Base-by-base conservation (phyloP, 805 yeast genomes). In the Ogataea philodendri region DNA sequence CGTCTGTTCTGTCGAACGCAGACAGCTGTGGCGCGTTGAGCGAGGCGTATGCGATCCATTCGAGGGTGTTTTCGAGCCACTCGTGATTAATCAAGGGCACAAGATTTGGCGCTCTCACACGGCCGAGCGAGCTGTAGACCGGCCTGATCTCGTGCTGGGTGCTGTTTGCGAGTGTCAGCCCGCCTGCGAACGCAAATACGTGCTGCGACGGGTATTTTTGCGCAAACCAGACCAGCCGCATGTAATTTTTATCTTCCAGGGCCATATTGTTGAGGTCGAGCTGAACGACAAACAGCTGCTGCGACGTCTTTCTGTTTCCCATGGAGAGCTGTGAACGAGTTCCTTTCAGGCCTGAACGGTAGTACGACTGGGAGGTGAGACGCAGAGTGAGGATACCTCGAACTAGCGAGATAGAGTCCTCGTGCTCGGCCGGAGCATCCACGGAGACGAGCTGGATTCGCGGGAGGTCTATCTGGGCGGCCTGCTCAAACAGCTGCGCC, bases 331-430 rank as follows among this genome's bases (percentile, higher is more conserved):
- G 44, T 2, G 66, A 48, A 26, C 38, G 37, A 10, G 37, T 46
- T 2, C 67, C 68, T 7, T 39, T 37, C 5, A 67, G 42, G 1
- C 72, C 72, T 1, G 65, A 51, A 22, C 44, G 41, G 20, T 46
- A 39, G 41, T 63, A 66, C 1, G 54, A 41, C 7, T 52, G 60
- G 7, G 51, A 35, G 7, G 63, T 51, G 9, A 66, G 36, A 7
- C 59, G 57, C 16, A 67, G 22, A 13, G 50, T 45, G 20, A 66
- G 32, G 1, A 26, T 20, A 6, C 63, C 62, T 11, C 47, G 29
- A 4, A 43, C 33, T 5, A 66, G 36, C 5, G 62, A 52, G 23
- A 63, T 26, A 5, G 55, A 46, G 32, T 63, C 60, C 33, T 63
- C 54, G 37, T 59, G 58, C 24, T 61, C 56, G 1, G 62, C 42